A percentile compares a stretch with the other conserved stretches of the same genome.
Evolutionary conservation across 305 asterid genomes (phyloP).

Genomic region (Lippia alba): DNA sequence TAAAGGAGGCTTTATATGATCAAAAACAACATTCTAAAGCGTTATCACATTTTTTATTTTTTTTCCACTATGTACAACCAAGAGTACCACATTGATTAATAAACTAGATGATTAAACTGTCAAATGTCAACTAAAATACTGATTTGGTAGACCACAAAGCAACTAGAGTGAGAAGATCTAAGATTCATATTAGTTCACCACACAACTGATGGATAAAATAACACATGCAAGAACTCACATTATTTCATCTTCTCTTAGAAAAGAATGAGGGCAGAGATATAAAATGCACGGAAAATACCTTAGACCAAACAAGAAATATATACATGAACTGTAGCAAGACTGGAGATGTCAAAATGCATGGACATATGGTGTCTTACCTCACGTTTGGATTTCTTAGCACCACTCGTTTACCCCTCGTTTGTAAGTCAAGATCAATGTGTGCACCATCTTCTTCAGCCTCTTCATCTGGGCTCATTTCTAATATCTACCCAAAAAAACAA

Average conservation of each 20-base stretch:
- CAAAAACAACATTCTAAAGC: slow-evolving; percentile 10
- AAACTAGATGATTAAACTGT: background rate
- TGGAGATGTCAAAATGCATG: background rate
- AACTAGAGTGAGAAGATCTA: background rate
- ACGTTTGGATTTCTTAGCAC: slow-evolving; percentile 92
- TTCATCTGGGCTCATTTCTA: slow-evolving; percentile 99
- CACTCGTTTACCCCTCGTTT: slow-evolving; percentile 52
- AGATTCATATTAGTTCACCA: background rate
- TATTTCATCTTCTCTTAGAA: background rate
- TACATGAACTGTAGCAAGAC: background rate
- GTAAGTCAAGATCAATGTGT: slow-evolving; percentile 94
- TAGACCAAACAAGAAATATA: background rate
- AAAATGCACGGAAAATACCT: too few relatives aligned
- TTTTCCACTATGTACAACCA: too few relatives aligned
- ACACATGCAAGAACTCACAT: background rate
- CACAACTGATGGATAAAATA: background rate
- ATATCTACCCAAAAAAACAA: slow-evolving; percentile 43
- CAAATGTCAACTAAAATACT: background rate
- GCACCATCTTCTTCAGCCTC: slow-evolving; percentile 99
- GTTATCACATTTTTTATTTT: too few relatives aligned
- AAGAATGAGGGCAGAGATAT: background rate
- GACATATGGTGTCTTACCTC: slow-evolving; percentile 55
- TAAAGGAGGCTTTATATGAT: slow-evolving; percentile 3
- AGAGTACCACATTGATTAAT: too few relatives aligned
- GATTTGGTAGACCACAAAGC: too few relatives aligned